These are phyloP conservation scores for Nothophytophthora sp. DNA, from an alignment of 352 stramenopile species.

Conservation along the genomic window DNA sequence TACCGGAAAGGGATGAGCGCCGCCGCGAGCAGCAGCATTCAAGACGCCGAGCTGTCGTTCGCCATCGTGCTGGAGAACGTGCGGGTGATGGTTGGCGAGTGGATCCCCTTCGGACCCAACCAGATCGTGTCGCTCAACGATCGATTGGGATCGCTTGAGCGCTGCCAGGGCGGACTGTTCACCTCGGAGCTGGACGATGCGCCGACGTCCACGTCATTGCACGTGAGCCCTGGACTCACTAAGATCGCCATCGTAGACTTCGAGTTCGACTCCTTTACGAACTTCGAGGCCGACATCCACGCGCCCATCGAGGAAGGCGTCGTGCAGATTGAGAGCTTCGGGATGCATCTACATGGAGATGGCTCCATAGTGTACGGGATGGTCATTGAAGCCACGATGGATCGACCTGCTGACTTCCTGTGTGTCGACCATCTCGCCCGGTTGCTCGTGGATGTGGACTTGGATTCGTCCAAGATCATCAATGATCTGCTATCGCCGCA, in stretches of 20 bases:
- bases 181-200: conserved; percentile 92
- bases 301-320: conserved; percentile 92
- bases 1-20: conserved; percentile 81
- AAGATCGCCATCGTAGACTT: conserved; percentile 98
- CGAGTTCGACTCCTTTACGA: conserved; percentile 97
- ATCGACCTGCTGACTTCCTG: conserved; percentile 96
- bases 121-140: conserved; percentile 98
- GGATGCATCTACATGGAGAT: conserved; percentile 83
- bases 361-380: conserved; percentile 88
- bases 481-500: conserved; percentile 95
- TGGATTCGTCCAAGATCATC: conserved; percentile 96
- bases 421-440: conserved; percentile 97
- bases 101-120: conserved; percentile 98
- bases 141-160: conserved; percentile 95
- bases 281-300: conserved; percentile 98
- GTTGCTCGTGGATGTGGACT: conserved; percentile 95
- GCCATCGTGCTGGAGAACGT: conserved; percentile 97
- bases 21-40: conserved; percentile 52
- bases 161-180: conserved; percentile 97
- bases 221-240: conserved; percentile 90
- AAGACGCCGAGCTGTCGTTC: conserved; percentile 93
- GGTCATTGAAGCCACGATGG: conserved; percentile 97
- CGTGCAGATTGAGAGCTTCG: conserved; percentile 98
- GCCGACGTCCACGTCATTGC: conserved; percentile 79
- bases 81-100: conserved; percentile 97